Conservation (phyloP, 2,329 filamentous ascomycete genomes). For the Fusarium sp. region DNA sequence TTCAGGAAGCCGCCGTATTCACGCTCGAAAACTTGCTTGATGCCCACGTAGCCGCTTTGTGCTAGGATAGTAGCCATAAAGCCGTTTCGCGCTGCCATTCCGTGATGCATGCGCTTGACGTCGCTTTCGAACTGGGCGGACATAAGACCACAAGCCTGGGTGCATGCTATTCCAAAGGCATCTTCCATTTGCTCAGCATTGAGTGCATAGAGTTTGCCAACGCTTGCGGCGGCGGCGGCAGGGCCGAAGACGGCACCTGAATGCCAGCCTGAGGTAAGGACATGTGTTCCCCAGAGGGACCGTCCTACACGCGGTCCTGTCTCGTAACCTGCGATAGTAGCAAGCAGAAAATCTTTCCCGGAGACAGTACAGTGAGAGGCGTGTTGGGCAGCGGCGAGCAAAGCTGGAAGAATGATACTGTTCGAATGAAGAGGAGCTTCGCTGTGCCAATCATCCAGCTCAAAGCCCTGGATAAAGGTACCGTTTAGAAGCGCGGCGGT, state of each 20-base stretch:
- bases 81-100: conserved; percentile 2
- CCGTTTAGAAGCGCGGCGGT: conserved; percentile 7
- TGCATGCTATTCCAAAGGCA: conserved; percentile 7
- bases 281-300: conserved; percentile 6
- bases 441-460: conserved; percentile 10
- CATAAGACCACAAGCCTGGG: conserved; percentile 1
- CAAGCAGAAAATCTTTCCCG: not conserved
- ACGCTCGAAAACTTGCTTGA: conserved; percentile 6
- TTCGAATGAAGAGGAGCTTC: conserved; percentile 8
- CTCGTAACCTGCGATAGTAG: conserved; percentile 4
- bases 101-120: conserved; percentile 9
- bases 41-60: not conserved
- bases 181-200: not conserved
- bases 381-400: conserved; percentile 1
- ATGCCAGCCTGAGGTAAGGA: conserved; percentile 11
- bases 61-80: conserved; percentile 2
- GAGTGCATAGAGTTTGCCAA: conserved; percentile 1
- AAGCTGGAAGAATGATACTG: conserved; percentile 1
- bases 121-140: conserved; percentile 10
- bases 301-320: not conserved
- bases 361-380: not conserved
- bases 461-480: conserved; percentile 10
- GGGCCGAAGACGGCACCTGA: conserved; percentile 7
- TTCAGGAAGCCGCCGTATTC: conserved; percentile 2
- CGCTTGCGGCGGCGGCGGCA: conserved; percentile 1